Conservation (phyloP, 2,329 filamentous ascomycete genomes). For the Hymenoscyphus repandus region DNA sequence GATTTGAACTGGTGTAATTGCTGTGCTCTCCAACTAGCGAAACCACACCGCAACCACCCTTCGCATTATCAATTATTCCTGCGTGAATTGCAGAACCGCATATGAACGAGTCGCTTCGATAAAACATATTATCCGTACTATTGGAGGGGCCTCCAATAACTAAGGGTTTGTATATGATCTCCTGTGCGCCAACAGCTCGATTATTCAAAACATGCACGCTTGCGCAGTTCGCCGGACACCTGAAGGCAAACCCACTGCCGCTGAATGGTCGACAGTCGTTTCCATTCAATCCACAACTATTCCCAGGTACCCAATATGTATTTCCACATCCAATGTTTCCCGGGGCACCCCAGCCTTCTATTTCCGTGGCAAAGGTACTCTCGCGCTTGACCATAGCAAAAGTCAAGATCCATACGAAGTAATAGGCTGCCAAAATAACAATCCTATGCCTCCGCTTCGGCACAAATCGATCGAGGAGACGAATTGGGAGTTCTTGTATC, state of each 20-base stretch:
- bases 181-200: slow-evolving; percentile 67
- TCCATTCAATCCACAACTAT: slow-evolving; percentile 70
- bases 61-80: slow-evolving; percentile 64
- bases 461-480: slow-evolving; percentile 56
- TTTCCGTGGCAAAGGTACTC: slow-evolving; percentile 53
- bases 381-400: slow-evolving; percentile 65
- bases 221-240: slow-evolving; percentile 68
- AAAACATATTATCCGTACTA: slow-evolving; percentile 47
- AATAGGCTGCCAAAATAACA: slow-evolving; percentile 53
- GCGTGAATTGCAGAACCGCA: slow-evolving; percentile 82
- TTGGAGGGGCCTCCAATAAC: slow-evolving; percentile 61
- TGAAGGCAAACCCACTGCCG: slow-evolving; percentile 64
- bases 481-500: slow-evolving; percentile 62
- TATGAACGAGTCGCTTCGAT: slow-evolving; percentile 85
- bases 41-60: slow-evolving; percentile 79
- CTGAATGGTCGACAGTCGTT: slow-evolving; percentile 70
- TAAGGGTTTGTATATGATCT: slow-evolving; percentile 58
- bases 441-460: slow-evolving; percentile 54
- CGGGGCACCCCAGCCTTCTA: slow-evolving; percentile 63
- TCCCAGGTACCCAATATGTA: slow-evolving; percentile 66
- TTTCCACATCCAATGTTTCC: slow-evolving; percentile 60
- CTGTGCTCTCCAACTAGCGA: slow-evolving; percentile 64
- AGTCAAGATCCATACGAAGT: slow-evolving; percentile 61
- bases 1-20: slow-evolving; percentile 57
- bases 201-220: slow-evolving; percentile 63